Evolutionary conservation across 108 stramenopile genomes (phyloP).

Genomic region (Fistulifera pelliculosa): DNA sequence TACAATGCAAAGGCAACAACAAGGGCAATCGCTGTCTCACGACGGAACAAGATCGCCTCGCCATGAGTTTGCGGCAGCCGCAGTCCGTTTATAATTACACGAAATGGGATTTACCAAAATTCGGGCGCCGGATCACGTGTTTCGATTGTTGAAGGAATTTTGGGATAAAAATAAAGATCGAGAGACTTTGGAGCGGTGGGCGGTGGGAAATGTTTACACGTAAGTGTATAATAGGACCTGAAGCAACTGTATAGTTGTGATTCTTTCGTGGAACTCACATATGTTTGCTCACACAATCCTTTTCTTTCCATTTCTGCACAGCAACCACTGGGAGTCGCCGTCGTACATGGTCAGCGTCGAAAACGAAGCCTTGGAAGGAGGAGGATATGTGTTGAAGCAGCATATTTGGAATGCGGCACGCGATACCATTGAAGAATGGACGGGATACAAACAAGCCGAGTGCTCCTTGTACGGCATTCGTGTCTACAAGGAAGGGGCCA

Average conservation of each 20-base stretch:
- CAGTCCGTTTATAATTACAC: constrained; percentile 64
- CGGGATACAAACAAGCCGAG: constrained; percentile 41
- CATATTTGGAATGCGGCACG: constrained; percentile 45
- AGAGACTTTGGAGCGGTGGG: constrained; percentile 34
- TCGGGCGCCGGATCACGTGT: constrained; percentile 35
- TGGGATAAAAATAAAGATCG: constrained; percentile 47
- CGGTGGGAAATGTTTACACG: constrained; percentile 43
- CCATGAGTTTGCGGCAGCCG: constrained; percentile 72
- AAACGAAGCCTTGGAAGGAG: constrained; percentile 20
- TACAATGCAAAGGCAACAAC: constrained; percentile 21
- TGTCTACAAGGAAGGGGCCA: constrained; percentile 71
- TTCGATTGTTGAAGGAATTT: constrained; percentile 35
- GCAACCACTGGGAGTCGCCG: constrained; percentile 37
- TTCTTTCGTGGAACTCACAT: no score
- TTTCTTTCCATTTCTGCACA: background rate
- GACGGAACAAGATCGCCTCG: constrained; percentile 66
- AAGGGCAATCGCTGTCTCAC: constrained; percentile 25
- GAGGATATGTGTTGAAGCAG: constrained; percentile 37
- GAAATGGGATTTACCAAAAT: constrained; percentile 55
- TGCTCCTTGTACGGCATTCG: constrained; percentile 84
- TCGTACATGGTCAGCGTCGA: constrained; percentile 36
- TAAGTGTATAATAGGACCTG: constrained; percentile 14
- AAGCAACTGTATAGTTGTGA: background rate
- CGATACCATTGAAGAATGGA: constrained; percentile 66
- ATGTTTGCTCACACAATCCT: no score